These are phyloP conservation scores for Neurospora sp. DNA, from an alignment of 495 filamentous ascomycete species.

Conservation along the genomic window DNA sequence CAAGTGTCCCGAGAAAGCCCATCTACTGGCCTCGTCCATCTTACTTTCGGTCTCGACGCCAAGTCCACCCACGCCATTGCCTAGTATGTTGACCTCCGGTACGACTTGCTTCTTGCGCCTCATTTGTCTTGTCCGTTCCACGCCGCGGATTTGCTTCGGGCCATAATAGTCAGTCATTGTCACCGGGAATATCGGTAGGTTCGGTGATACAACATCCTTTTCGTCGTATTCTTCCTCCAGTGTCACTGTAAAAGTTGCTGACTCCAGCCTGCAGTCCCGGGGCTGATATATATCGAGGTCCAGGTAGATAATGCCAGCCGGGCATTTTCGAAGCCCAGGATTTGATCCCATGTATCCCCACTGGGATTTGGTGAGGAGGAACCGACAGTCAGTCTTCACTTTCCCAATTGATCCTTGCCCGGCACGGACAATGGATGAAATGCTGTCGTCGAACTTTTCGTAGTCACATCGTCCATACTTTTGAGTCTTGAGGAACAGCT, in stretches of 20 bases:
- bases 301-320: conserved; percentile 25
- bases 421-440: not conserved
- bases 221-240: conserved; percentile 13
- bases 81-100: conserved; percentile 5
- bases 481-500: not conserved
- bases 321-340: not conserved
- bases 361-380: conserved; percentile 23
- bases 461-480: not conserved
- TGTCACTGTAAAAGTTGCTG: conserved; percentile 20
- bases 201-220: not conserved
- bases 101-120: conserved; percentile 1
- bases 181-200: not conserved
- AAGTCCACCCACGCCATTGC: conserved; percentile 9
- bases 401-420: conserved; percentile 8
- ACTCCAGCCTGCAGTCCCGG: conserved; percentile 18
- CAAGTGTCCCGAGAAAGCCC: conserved; percentile 7
- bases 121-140: conserved; percentile 3
- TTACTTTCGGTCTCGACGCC: conserved; percentile 8
- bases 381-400: conserved; percentile 22
- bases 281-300: conserved; percentile 24
- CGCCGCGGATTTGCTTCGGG: conserved; percentile 4
- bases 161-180: conserved; percentile 14
- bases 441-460: not conserved
- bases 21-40: conserved; percentile 3
- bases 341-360: conserved; percentile 22